Base-by-base conservation (phyloP, 2,329 filamentous ascomycete species). In the Penicillium corylophilum region DNA sequence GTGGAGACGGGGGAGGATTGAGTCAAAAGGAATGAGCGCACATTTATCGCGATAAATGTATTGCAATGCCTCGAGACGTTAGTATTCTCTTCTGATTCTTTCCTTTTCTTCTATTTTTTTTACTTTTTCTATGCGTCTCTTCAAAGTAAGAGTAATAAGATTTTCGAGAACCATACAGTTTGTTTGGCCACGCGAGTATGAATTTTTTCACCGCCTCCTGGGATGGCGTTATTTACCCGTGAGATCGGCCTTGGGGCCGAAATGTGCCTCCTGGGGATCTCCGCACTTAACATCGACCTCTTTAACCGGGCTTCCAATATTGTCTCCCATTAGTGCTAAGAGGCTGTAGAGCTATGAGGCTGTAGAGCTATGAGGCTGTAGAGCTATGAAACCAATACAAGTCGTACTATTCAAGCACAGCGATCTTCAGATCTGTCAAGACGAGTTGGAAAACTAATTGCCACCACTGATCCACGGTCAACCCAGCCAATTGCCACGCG, bases 1-100 rank as follows among this genome's bases (percentile, higher is more conserved):
- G 61, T 62, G 61, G 59, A 63, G 61, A 57, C 54, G 15, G 49
- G 57, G 53, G 50, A 44, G 50, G 49, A 18, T 53, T 61, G 61
- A 63, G 55, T 63, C 59, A 60, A 56, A 50, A 48, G 56, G 51
- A 55, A 56, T 55, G 55, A 55, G 39, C 46, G 44, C 43, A 40
- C 44, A 23, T 46, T 38, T 40, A 39, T 42, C 46, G 42, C 45
- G 50, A 56, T 48, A 55, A 54, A 46, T 31, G 39, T 9, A 42
- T 47, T 38, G 40, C 29, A 36, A 20, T 36, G 24, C 38, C 22
- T 31, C 43, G 35, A 53, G 39, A 28, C 26, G 5, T 28, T 28
- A 10, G n/a, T n/a, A n/a, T n/a, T n/a, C n/a, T n/a, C n/a, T n/a
- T n/a, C n/a, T n/a, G n/a, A n/a, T 7, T 28, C 9, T 29, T 44